These are phyloP conservation scores for Begonia masoniana DNA, from an alignment of 306 rosid species.

Conservation along the genomic window DNA sequence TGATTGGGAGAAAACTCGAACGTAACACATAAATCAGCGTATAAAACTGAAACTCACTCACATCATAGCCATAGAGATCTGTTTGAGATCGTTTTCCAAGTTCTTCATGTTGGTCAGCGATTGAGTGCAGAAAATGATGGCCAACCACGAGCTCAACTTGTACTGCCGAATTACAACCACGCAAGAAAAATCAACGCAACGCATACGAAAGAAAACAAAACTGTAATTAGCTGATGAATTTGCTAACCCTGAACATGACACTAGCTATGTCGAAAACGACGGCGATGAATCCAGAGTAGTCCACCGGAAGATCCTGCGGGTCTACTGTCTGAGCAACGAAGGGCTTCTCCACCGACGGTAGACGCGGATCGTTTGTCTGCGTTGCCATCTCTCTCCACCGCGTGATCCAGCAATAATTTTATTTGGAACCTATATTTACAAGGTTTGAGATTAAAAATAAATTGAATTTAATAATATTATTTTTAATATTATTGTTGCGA, in stretches of 20 bases:
- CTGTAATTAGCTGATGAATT: neutral
- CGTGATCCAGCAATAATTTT: no score
- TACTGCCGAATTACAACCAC: slow-evolving; percentile 33
- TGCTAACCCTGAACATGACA: slow-evolving; percentile 78
- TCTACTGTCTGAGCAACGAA: slow-evolving; percentile 34
- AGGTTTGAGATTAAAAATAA: no score
- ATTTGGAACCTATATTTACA: no score
- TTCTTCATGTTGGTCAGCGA: slow-evolving; percentile 80
- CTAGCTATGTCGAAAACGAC: slow-evolving; percentile 82
- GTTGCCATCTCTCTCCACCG: slow-evolving; percentile 64
- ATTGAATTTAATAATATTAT: no score
- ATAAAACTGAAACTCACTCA: slow-evolving; percentile 15
- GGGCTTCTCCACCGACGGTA: slow-evolving; percentile 77
- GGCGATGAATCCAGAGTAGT: slow-evolving; percentile 88
- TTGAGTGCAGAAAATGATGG: slow-evolving; percentile 91
- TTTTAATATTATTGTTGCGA: no score
- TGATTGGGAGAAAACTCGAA: no score
- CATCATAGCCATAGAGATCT: slow-evolving; percentile 98
- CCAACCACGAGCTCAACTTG: slow-evolving; percentile 94
- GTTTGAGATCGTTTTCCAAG: slow-evolving; percentile 79
- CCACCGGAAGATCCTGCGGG: slow-evolving; percentile 81
- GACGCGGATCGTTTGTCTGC: slow-evolving; percentile 78
- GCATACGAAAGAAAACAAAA: neutral
- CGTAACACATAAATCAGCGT: no score
- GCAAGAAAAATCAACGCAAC: neutral